phyloP scores from a whole-genome alignment of 1,284 basidiomycete species.

The Boletus sp. region DNA sequence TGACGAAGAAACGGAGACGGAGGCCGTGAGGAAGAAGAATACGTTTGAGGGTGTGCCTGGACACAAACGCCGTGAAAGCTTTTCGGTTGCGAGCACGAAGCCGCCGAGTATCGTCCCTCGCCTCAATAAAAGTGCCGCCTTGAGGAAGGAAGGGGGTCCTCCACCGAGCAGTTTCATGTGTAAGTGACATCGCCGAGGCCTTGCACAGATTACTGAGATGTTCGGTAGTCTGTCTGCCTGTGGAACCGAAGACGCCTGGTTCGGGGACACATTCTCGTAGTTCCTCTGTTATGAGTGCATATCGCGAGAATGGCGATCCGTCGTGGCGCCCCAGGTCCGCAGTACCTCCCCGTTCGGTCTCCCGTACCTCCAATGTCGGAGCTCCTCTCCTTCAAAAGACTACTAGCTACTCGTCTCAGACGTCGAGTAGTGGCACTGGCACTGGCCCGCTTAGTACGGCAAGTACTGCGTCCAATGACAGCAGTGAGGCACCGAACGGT shows the following conservation, averaged over 20 bases:
- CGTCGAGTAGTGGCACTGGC: constrained; percentile 31
- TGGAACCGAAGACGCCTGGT: constrained; percentile 41
- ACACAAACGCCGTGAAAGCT: constrained; percentile 73
- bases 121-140: constrained; percentile 64
- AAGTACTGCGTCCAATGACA: constrained; percentile 21
- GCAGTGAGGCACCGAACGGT: constrained; percentile 17
- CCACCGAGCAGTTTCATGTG: constrained; percentile 68
- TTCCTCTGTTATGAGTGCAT: constrained; percentile 36
- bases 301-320: constrained; percentile 17
- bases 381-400: constrained; percentile 14
- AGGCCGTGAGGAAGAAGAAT: constrained; percentile 26
- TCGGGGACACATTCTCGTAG: constrained; percentile 41
- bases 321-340: constrained; percentile 26
- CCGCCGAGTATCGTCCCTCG: constrained; percentile 65
- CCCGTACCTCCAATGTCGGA: constrained; percentile 22
- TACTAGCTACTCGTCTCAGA: constrained; percentile 26
- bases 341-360: constrained; percentile 16
- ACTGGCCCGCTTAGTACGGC: constrained; percentile 29
- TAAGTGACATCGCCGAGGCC: constrained; percentile 34
- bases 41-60: constrained; percentile 79
- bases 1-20: constrained; percentile 36
- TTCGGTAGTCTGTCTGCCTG: constrained; percentile 41
- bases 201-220: constrained; percentile 1
- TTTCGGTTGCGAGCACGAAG: constrained; percentile 61
- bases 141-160: constrained; percentile 49